A percentile compares a stretch with the other conserved stretches of the same genome.
phyloP scores from a whole-genome alignment of 345 rosid genomes.

The Stellera chamaejasme region DNA sequence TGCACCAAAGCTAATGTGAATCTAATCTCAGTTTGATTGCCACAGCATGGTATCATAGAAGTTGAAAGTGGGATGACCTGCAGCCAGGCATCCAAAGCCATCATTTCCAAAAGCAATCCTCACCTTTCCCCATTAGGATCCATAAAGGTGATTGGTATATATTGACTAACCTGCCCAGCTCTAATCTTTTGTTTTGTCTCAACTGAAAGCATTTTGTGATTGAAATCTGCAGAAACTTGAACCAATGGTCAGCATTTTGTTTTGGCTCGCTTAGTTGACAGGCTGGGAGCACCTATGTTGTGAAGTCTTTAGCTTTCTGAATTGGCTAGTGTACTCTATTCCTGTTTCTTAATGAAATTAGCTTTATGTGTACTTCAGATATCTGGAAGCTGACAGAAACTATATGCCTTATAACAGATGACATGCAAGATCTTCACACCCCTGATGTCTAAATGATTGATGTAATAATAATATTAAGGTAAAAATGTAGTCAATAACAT shows the following conservation, averaged over 20 bases:
- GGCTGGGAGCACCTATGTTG: constrained; percentile 2
- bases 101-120: constrained; percentile 11
- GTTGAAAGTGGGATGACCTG: constrained; percentile 24
- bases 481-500: no score
- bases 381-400: no score
- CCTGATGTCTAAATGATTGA: no score
- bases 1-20: no score
- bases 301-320: constrained; percentile 15
- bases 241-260: not conserved
- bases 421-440: no score
- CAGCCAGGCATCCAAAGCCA: constrained; percentile 33
- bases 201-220: constrained; percentile 8
- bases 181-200: constrained; percentile 9
- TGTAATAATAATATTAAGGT: no score
- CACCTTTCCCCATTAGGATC: constrained; percentile 24
- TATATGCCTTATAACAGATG: no score
- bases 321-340: constrained; percentile 23
- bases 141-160: constrained; percentile 15
- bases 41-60: constrained; percentile 17
- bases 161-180: constrained; percentile 17
- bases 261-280: constrained; percentile 14
- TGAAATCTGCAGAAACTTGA: constrained; percentile 10
- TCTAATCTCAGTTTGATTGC: no score
- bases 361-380: constrained; percentile 8
- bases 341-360: constrained; percentile 23